Percentiles rank a stretch among this genome's conserved stretches.
Evolutionary conservation across 208 protist species (phyloP).

Genomic region (Leishmania tropica): DNA sequence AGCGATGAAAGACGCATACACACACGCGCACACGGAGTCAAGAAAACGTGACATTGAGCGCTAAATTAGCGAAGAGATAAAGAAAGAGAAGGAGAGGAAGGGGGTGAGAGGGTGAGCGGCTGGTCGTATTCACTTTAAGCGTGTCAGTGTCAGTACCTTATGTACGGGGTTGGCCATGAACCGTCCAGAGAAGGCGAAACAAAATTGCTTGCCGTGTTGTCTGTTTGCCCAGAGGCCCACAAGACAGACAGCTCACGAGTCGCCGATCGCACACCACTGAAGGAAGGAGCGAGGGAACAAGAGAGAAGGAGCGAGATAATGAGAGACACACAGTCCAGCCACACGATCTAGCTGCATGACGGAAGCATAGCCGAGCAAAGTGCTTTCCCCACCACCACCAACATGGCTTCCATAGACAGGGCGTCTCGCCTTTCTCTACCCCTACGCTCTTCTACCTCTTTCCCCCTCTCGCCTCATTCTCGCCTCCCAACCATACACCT

Average conservation of each 20-base stretch:
- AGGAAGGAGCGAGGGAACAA: not conserved
- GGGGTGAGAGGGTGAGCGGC: not conserved
- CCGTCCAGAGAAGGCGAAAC: not conserved
- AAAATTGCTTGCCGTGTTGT: not conserved
- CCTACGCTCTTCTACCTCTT: not conserved
- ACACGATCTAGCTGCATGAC: not conserved
- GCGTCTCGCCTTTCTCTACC: not conserved
- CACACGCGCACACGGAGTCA: conserved; percentile 7
- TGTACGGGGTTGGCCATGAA: not conserved
- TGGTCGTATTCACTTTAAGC: not conserved
- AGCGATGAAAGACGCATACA: not conserved
- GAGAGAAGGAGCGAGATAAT: not conserved
- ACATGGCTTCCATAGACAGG: not conserved
- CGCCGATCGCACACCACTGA: not conserved
- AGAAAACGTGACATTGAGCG: not conserved
- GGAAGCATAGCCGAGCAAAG: not conserved
- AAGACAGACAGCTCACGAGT: not conserved
- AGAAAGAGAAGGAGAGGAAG: not conserved
- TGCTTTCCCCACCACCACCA: not conserved
- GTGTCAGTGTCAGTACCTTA: not conserved
- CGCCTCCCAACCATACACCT: not conserved
- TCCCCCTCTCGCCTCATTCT: not conserved
- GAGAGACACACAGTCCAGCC: not conserved
- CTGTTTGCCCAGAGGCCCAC: not conserved
- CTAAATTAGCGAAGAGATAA: not conserved